These are phyloP conservation scores for Pelargonium citronellum DNA, from an alignment of 441 rosid species.

Conservation along the genomic window DNA sequence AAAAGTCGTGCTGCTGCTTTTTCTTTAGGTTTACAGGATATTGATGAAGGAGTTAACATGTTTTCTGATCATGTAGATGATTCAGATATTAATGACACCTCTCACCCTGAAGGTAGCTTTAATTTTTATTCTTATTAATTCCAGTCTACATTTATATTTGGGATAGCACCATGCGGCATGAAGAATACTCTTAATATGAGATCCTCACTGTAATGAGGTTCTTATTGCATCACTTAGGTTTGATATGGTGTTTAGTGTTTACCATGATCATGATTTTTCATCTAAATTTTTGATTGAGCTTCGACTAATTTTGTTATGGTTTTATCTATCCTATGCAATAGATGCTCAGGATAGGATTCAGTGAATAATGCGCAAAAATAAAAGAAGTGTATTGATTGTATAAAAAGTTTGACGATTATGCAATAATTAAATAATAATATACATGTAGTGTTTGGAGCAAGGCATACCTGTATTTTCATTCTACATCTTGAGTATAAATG, in stretches of 20 bases:
- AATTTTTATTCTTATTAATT: constrained; percentile 8
- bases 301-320: not conserved
- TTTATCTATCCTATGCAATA: too few relatives aligned
- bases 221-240: not conserved
- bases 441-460: constrained; percentile 1
- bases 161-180: not conserved
- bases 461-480: not conserved
- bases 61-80: constrained; percentile 59
- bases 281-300: not conserved
- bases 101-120: constrained; percentile 71
- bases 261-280: not conserved
- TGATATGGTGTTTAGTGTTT: not conserved
- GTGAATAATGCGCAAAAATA: too few relatives aligned
- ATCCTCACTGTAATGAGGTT: not conserved
- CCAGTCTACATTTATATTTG: constrained; percentile 1
- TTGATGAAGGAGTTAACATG: constrained; percentile 81
- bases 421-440: too few relatives aligned
- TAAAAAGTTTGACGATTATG: too few relatives aligned
- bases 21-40: constrained; percentile 87
- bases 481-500: not conserved
- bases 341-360: too few relatives aligned
- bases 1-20: constrained; percentile 97
- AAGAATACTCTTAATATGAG: not conserved
- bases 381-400: too few relatives aligned
- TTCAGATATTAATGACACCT: constrained; percentile 67